Conservation (phyloP, 805 yeast genomes). For the Zygosaccharomyces kombuchaensis region DNA sequence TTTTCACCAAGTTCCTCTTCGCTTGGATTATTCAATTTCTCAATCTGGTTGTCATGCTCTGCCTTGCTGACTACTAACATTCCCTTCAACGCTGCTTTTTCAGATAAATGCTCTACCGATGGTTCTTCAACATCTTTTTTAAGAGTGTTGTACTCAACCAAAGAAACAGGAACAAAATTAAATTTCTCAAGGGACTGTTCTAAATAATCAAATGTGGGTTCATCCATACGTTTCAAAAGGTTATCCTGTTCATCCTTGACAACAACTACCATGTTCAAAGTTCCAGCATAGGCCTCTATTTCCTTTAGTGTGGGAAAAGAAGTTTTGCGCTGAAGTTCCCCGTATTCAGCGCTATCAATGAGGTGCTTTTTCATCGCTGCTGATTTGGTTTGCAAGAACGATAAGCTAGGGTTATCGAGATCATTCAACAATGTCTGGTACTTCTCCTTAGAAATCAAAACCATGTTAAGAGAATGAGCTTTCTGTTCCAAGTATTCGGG, state of each 20-base stretch:
- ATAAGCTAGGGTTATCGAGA: constrained; percentile 12
- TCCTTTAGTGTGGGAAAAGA: constrained; percentile 23
- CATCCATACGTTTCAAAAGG: constrained; percentile 9
- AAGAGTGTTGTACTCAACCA: constrained; percentile 5
- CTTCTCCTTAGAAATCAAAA: constrained; percentile 4
- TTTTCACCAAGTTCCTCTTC: constrained; percentile 8
- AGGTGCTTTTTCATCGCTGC: constrained; percentile 12
- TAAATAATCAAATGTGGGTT: constrained; percentile 18
- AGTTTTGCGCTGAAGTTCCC: constrained; percentile 4
- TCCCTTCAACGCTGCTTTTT: constrained; percentile 11
- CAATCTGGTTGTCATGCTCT: constrained; percentile 1
- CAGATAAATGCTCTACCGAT: constrained; percentile 11
- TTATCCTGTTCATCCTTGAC: constrained; percentile 14
- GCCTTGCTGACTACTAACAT: constrained; percentile 8
- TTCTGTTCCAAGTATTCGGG: constrained; percentile 10
- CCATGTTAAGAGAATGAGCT: constrained; percentile 6
- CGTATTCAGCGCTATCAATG: constrained; percentile 10
- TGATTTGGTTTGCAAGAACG: constrained; percentile 15
- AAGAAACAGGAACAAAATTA: constrained; percentile 2
- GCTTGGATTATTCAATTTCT: constrained; percentile 9
- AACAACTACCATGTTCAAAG: constrained; percentile 14
- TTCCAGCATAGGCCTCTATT: constrained; percentile 6
- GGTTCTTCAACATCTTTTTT: constrained; percentile 6
- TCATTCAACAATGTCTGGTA: constrained; percentile 3
- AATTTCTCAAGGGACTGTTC: constrained; percentile 1